Evolutionary conservation across 192 early-diverging fungal species (phyloP).

Genomic region (Coemansia sp.): DNA sequence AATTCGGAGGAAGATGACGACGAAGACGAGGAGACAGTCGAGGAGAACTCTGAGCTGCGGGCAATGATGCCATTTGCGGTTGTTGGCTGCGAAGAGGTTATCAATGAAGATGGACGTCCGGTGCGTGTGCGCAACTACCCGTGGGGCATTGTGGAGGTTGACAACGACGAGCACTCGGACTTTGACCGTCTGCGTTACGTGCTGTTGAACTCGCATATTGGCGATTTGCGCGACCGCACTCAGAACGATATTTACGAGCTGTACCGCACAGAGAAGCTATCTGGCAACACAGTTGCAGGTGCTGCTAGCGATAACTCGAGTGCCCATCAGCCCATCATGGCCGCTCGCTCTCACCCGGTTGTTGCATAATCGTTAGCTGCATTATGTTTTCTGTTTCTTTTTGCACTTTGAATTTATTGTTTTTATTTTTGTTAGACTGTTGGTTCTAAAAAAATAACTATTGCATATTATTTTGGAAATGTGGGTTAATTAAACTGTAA

Average conservation of each 20-base stretch:
- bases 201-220: conserved; percentile 92
- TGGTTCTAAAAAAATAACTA: too few species aligned
- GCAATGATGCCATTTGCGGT: conserved; percentile 90
- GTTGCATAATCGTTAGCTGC: not conserved
- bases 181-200: conserved; percentile 93
- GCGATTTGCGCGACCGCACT: conserved; percentile 96
- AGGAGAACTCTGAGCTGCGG: conserved; percentile 96
- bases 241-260: conserved; percentile 93
- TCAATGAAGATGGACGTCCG: conserved; percentile 78
- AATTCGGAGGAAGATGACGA: conserved; percentile 95
- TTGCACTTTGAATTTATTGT: too few species aligned
- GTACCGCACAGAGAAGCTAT: conserved; percentile 91
- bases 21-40: conserved; percentile 97
- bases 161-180: conserved; percentile 95
- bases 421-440: too few species aligned
- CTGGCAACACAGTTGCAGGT: conserved; percentile 17
- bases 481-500: too few species aligned
- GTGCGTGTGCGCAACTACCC: conserved; percentile 92
- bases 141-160: conserved; percentile 97
- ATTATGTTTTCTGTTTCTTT: not conserved
- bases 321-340: not conserved
- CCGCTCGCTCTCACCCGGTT: not conserved
- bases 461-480: too few species aligned
- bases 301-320: not conserved
- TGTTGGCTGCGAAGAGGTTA: conserved; percentile 90